Base-by-base conservation (phyloP, 1,139 yeast species). In the Debaryomycetaceae sp. region DNA sequence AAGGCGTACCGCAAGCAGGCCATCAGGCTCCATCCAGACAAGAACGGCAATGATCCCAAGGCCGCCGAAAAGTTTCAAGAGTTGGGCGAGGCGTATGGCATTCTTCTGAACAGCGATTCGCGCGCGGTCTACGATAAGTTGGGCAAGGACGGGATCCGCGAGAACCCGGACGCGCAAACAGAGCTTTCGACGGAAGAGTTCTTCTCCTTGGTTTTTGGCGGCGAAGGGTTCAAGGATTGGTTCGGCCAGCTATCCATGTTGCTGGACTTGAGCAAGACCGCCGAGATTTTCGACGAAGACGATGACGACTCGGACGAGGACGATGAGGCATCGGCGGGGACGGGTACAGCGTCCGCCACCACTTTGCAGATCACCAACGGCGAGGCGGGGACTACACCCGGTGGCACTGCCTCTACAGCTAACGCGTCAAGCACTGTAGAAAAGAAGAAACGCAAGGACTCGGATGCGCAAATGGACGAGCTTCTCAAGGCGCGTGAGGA, bases 151-250 rank as follows among this genome's bases (percentile, higher is more conserved):
- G 69, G 68, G 6, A 48, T 63, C 58, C 55, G 56, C 43, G 47
- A 45, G 26, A 53, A 48, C 24, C 94, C 96, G 0, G 67, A 77
- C 27, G n/a, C n/a, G n/a, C n/a, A n/a, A n/a, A n/a, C n/a, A n/a
- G n/a, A n/a, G n/a, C n/a, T n/a, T n/a, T n/a, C n/a, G n/a, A n/a
- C n/a, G n/a, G 20, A 18, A 10, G 96, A 86, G 49, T 77, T 73
- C 43, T 73, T 79, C 48, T 68, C 73, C 14, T 67, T 71, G 55
- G 77, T 79, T 19, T 79, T 79, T 51, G 92, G 92, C 32, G 92
- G 92, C 29, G 95, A 82, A 35, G 90, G 92, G 2, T 87, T 87
- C 53, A 73, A 68, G 27, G 81, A 78, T 32, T 79, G 86, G 79
- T 77, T 80, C 37, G 92, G 90, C 3, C 83, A 79, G 37, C 63